Evolutionary conservation across 768 basidiomycete genomes (phyloP).

Genomic region (Naematelia encephala): DNA sequence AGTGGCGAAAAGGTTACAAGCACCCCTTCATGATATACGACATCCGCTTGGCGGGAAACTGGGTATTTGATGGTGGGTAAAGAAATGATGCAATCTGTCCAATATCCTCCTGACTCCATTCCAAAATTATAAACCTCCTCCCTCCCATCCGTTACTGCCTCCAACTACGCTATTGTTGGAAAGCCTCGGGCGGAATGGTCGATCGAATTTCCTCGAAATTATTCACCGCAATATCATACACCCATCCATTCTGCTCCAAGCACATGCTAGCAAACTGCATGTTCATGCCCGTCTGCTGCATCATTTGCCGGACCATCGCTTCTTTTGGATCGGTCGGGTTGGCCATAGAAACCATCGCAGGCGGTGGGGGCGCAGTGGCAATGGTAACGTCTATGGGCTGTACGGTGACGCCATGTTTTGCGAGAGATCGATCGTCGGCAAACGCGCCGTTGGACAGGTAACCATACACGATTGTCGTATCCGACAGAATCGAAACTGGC

Average conservation of each 20-base stretch:
- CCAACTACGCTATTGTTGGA: neutral
- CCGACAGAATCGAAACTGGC: conserved; percentile 85
- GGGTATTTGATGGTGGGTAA: no score
- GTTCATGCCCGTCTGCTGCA: conserved; percentile 72
- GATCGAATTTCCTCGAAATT: conserved; percentile 77
- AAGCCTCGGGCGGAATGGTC: conserved; percentile 48
- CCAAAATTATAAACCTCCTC: no score
- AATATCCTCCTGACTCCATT: no score
- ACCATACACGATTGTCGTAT: conserved; percentile 75
- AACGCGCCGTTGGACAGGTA: conserved; percentile 69
- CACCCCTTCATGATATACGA: no score
- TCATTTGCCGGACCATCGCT: conserved; percentile 57
- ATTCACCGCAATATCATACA: conserved; percentile 68
- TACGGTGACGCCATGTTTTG: conserved; percentile 38
- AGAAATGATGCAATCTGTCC: no score
- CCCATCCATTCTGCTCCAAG: conserved; percentile 78
- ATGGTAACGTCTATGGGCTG: conserved; percentile 27
- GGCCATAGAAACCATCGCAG: conserved; percentile 7
- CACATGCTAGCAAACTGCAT: conserved; percentile 78
- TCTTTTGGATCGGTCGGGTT: conserved; percentile 53
- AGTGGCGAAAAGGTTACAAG: no score
- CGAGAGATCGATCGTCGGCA: conserved; percentile 61
- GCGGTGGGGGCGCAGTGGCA: conserved; percentile 2
- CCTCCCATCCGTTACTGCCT: no score
- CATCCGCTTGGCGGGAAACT: no score